phyloP scores from a whole-genome alignment of 2,329 filamentous ascomycete species.

The Podosphaera xanthii region DNA sequence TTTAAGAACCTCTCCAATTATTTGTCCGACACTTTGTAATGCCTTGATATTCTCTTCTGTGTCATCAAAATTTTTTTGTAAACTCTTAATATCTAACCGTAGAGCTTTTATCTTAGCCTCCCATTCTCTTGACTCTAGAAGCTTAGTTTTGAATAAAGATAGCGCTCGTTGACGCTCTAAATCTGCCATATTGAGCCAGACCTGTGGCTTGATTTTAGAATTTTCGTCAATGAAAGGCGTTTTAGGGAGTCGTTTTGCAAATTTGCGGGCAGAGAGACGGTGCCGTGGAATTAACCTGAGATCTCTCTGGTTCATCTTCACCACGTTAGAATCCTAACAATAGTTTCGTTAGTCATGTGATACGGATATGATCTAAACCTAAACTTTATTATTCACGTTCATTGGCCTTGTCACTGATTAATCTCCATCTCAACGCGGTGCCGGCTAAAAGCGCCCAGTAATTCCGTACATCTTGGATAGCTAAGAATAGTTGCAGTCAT shows the following conservation, averaged over 20 bases:
- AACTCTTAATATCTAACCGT: constrained; percentile 82
- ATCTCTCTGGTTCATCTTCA: too few relatives aligned
- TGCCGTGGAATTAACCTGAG: too few relatives aligned
- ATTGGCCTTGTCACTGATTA: too few relatives aligned
- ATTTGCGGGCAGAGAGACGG: too few relatives aligned
- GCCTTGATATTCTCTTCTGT: constrained; percentile 99
- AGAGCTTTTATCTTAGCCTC: constrained; percentile 91
- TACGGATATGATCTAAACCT: too few relatives aligned
- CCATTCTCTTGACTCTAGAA: constrained; percentile 93
- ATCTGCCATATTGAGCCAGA: constrained; percentile 17
- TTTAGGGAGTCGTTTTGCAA: not conserved
- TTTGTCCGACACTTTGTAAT: constrained; percentile 93
- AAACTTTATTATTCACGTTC: too few relatives aligned
- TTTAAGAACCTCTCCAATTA: constrained; percentile 96
- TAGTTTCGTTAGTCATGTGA: too few relatives aligned
- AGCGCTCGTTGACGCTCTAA: constrained; percentile 44
- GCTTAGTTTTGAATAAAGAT: constrained; percentile 54
- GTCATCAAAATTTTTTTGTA: constrained; percentile 86
- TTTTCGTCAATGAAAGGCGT: not conserved
- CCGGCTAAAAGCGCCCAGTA: too few relatives aligned
- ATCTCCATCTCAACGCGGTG: too few relatives aligned
- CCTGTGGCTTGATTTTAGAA: not conserved
- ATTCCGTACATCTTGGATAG: too few relatives aligned
- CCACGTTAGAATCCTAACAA: too few relatives aligned
- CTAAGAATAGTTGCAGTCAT: too few relatives aligned